These are phyloP conservation scores for Cochlearia excelsa DNA, from an alignment of 345 rosid species.

Conservation along the genomic window DNA sequence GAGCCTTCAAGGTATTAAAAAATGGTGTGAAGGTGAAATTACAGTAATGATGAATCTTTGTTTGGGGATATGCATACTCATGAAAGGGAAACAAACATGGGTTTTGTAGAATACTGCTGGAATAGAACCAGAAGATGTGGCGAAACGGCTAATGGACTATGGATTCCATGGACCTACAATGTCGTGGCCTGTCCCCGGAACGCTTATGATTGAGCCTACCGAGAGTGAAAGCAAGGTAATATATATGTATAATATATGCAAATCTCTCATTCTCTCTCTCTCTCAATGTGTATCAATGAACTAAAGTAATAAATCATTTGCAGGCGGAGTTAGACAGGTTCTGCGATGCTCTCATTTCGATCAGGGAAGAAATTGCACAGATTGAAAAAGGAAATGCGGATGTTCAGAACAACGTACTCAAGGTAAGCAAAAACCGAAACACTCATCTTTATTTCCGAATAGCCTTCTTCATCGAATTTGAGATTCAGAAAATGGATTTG, in stretches of 20 bases:
- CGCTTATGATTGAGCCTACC: constrained; percentile 98
- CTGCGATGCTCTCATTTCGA: constrained; percentile 94
- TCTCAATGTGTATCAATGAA: constrained; percentile 6
- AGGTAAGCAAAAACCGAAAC: constrained; percentile 45
- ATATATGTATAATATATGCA: background rate
- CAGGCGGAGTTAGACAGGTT: constrained; percentile 98
- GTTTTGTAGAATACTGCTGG: constrained; percentile 71
- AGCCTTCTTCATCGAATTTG: background rate
- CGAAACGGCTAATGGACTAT: constrained; percentile 92
- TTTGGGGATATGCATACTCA: background rate
- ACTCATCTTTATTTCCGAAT: constrained; percentile 13
- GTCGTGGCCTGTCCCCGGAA: constrained; percentile 99
- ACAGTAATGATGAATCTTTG: constrained; percentile 5
- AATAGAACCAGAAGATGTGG: constrained; percentile 96
- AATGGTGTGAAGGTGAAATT: constrained; percentile 4
- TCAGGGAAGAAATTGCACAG: constrained; percentile 88
- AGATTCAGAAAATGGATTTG: background rate
- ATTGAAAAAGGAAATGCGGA: constrained; percentile 96
- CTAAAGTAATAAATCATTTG: constrained; percentile 26
- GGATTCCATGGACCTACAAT: constrained; percentile 98
- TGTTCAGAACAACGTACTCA: constrained; percentile 83
- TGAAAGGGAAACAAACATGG: constrained; percentile 10
- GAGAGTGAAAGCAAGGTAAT: constrained; percentile 99
- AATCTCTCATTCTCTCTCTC: constrained; percentile 3
- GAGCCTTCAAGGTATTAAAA: constrained; percentile 75